Conservation (phyloP, 768 basidiomycete genomes). For the Mycena floridula region DNA sequence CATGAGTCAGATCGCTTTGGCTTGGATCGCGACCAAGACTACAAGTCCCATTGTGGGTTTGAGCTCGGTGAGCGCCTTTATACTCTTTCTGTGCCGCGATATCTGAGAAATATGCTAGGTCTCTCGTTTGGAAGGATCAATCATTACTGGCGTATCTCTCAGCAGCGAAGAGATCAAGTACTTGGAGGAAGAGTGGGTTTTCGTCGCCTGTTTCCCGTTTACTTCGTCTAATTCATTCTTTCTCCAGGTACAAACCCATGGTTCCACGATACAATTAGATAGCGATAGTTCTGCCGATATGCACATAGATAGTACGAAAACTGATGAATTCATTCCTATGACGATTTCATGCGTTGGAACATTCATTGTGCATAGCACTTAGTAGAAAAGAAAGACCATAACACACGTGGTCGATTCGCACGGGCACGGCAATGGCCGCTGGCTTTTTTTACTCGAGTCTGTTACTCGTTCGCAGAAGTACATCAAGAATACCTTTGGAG, state of each 20-base stretch:
- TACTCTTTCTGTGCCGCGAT: not conserved
- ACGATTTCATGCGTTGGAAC: no score
- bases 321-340: no score
- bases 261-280: not conserved
- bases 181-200: conserved; percentile 15
- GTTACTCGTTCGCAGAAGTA: no score
- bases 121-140: conserved; percentile 20
- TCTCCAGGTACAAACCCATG: not conserved
- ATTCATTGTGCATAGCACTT: no score
- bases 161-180: conserved; percentile 22
- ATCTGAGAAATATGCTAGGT: not conserved
- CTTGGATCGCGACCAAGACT: conserved; percentile 32
- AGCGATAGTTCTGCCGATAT: no score
- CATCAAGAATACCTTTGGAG: no score
- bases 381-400: no score
- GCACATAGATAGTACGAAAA: no score
- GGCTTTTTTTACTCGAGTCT: no score
- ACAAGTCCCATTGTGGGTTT: conserved; percentile 39
- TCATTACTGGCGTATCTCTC: conserved; percentile 17
- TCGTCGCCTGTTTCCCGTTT: not conserved
- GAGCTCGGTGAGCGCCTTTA: conserved; percentile 17
- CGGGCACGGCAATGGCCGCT: no score
- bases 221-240: not conserved
- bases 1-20: conserved; percentile 40
- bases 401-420: no score